phyloP scores from a whole-genome alignment of 306 rosid genomes.

The Vigna nakashimae region DNA sequence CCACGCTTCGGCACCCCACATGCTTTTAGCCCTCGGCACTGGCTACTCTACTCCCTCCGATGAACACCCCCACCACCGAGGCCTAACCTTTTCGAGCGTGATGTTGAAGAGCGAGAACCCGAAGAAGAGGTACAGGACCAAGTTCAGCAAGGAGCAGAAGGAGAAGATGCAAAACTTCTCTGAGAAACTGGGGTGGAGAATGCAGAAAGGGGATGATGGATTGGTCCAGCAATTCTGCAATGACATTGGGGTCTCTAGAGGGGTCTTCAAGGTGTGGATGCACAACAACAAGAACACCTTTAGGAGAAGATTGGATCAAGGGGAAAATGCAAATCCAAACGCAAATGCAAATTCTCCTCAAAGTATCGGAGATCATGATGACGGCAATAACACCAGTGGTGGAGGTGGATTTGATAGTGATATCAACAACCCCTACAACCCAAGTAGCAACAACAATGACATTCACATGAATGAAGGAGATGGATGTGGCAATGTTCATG shows the following conservation, averaged over 20 bases:
- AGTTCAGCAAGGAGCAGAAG: constrained; percentile 86
- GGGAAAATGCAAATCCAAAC: neutral
- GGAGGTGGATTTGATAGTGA: constrained; percentile 31
- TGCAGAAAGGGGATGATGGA: constrained; percentile 67
- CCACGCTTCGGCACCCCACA: constrained; percentile 68
- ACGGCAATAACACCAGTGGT: neutral
- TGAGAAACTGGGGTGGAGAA: constrained; percentile 81
- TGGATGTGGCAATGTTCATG: constrained; percentile 51
- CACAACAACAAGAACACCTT: constrained; percentile 85
- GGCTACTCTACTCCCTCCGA: constrained; percentile 50
- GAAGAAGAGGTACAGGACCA: constrained; percentile 76
- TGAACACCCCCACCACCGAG: constrained; percentile 26
- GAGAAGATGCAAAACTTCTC: constrained; percentile 77
- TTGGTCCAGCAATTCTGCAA: constrained; percentile 72
- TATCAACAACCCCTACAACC: constrained; percentile 38
- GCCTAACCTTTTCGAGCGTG: constrained; percentile 32
- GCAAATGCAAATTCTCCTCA: constrained; percentile 7
- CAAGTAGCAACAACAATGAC: constrained; percentile 31
- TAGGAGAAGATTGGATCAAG: constrained; percentile 49
- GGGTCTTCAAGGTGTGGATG: constrained; percentile 93
- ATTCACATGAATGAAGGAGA: constrained; percentile 47
- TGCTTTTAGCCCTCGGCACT: constrained; percentile 66
- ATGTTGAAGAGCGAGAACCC: constrained; percentile 25
- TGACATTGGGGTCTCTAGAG: constrained; percentile 70
- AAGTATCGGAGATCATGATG: constrained; percentile 5